Evolutionary conservation across 2,329 filamentous ascomycete genomes (phyloP), one percentile per base, ranked within the genome.

Genomic region (Lojkania enalia): DNA sequence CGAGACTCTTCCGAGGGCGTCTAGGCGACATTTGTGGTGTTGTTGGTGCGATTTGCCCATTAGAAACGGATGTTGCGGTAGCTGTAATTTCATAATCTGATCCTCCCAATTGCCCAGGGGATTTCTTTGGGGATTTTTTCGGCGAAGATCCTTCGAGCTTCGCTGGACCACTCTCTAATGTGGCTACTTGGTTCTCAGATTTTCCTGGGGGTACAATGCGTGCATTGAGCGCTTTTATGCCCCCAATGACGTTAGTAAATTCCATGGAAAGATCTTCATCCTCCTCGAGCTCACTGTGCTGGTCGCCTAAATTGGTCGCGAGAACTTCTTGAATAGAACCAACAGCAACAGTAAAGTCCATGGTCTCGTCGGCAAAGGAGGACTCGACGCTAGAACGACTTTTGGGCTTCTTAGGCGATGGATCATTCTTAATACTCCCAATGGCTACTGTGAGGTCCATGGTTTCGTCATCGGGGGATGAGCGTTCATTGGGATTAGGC

Each of bases 241-340:
- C 72, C 4, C 74, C 76, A 33, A 78, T 60, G 5, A 74, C 72
- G n/a, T 71, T 71, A 1, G 76, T 78, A 21, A 78, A 68, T 40
- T 78, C 76, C 76, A 78, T 78, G n/a, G 74, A 75, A 19, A 78
- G 71, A 64, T 73, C 78, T 65, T 71, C 71, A 63, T 71, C 68
- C 31, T 54, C 38, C 18, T 54, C 44, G 3, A 32, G 15, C 7
- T 39, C 38, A 6, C 38, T 39, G 31, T 39, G 13, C 44, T 44
- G n/a, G 31, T 16, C n/a, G 9, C 6, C 33, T 18, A 16, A 13
- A 13, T 31, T 25, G 13, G 38, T 31, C 15, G 18, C 19, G 16
- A 32, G 18, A 11, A 38, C 25, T 38, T 50, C 44, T 46, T 66
- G 65, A 40, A 71, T 72, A 18, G 57, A 59, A 3, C 69, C 67